Evolutionary conservation across 805 yeast species (phyloP).

Genomic region (Yamadazyma scolyti): DNA sequence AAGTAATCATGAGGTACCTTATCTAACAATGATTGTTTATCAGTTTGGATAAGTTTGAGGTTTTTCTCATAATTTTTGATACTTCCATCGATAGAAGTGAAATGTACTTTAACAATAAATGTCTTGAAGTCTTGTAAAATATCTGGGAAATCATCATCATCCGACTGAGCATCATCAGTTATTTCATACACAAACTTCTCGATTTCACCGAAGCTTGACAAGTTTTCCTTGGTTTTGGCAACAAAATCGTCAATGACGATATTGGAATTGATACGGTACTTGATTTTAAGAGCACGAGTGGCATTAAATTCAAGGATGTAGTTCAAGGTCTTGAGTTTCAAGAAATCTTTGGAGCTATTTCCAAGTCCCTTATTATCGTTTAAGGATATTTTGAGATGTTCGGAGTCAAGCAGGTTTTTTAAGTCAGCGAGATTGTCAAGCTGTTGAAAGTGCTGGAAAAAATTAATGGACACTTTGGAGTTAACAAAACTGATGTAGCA

Average conservation of each 20-base stretch:
- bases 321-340: conserved; percentile 38
- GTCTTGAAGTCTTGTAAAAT: conserved; percentile 2
- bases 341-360: conserved; percentile 23
- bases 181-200: conserved; percentile 28
- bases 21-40: conserved; percentile 15
- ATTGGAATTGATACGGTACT: no score
- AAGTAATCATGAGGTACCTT: conserved; percentile 5
- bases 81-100: conserved; percentile 44
- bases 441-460: conserved; percentile 31
- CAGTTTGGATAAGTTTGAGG: conserved; percentile 17
- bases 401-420: conserved; percentile 21
- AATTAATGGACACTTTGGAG: conserved; percentile 28
- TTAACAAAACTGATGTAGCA: conserved; percentile 37
- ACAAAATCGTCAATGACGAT: no score
- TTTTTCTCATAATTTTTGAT: conserved; percentile 40
- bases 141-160: conserved; percentile 2
- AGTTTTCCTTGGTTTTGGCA: no score
- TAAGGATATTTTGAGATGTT: conserved; percentile 24
- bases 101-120: conserved; percentile 21
- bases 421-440: conserved; percentile 19
- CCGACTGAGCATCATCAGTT: conserved; percentile 3
- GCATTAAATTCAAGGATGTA: conserved; percentile 38
- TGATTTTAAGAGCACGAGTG: conserved; percentile 25
- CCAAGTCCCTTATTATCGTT: conserved; percentile 17
- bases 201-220: conserved; percentile 41